phyloP scores from a whole-genome alignment of 1,284 basidiomycete genomes.

The Mycena citricolor region DNA sequence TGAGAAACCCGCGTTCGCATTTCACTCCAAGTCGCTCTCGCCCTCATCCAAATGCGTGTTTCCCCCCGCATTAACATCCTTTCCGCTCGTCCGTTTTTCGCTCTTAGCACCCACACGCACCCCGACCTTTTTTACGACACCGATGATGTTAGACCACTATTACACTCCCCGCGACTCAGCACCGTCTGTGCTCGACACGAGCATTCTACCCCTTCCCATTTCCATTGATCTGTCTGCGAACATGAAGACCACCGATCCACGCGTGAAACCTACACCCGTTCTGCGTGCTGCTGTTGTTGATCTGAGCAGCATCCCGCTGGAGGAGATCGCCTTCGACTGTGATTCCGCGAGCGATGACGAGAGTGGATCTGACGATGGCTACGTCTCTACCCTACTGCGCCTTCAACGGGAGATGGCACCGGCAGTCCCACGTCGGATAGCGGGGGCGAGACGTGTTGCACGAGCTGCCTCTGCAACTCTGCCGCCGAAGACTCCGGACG shows the following conservation, averaged over 20 bases:
- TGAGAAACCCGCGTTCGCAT: too few species aligned
- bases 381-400: constrained; percentile 15
- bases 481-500: neutral
- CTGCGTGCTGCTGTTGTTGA: too few species aligned
- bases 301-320: constrained; percentile 13
- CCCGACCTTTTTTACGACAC: too few species aligned
- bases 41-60: too few species aligned
- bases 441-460: constrained; percentile 15
- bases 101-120: too few species aligned
- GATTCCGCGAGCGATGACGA: constrained; percentile 8
- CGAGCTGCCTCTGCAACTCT: constrained; percentile 12
- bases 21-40: too few species aligned
- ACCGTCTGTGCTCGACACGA: neutral
- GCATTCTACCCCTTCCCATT: neutral
- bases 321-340: constrained; percentile 17
- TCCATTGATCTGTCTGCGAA: neutral
- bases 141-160: constrained; percentile 15
- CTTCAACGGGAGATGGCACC: constrained; percentile 1
- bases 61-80: too few species aligned
- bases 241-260: neutral
- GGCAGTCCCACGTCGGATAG: constrained; percentile 11
- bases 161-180: constrained; percentile 13
- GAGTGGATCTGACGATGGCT: constrained; percentile 13
- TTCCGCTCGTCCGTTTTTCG: too few species aligned
- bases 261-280: too few species aligned